Evolutionary conservation across 2,329 filamentous ascomycete species (phyloP), one percentile per base, ranked within the genome.

Genomic region (Ophiostoma montium): DNA sequence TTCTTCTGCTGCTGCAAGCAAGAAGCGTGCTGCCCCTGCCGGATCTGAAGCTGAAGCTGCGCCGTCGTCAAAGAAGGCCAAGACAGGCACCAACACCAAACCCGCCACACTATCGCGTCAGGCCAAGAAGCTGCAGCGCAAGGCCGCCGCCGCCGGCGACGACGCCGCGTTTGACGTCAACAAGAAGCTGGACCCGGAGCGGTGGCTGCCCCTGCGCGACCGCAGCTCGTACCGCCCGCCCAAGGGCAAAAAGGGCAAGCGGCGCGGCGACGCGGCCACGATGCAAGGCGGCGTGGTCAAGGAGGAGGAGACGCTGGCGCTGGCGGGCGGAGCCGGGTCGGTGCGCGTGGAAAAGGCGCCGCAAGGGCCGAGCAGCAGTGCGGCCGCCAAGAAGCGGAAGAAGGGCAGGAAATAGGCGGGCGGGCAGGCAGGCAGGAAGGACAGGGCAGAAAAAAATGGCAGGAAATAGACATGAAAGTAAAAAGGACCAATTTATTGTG

Each of bases 161-260:
- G 45, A 12, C 42, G 49, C 18, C 27, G n/a, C n/a, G n/a, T 86
- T 78, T 59, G 85, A 87, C 52, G 76, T 85, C 47, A 78, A 74
- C 57, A 94, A 88, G 70, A 81, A 80, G 55, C 76, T 86, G 32
- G 92, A 98, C 63, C 82, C 87, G 0, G 92, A 98, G 66, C 75
- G 92, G 54, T 98, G 92, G 92, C 67, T 98, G 52, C 90, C 92
- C 12, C 71, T 96, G 59, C 80, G 84, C 47, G 92, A 98, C 63
- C 76, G 92, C 50, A 92, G 85, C 57, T 85, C 80, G 36, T 98
- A 95, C 66, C 73, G 84, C 44, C 88, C 89, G 8, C 95, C 92
- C 69, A 88, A 88, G 6, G 87, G 87, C 4, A 88, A 84, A 70
- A 94, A 95, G 73, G 86, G 86, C 49, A 83, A 88, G 74, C 50